Evolutionary conservation across 139 green algal species (phyloP), one percentile per base, ranked within the genome.

Genomic region (Zygnema cylindricum): DNA sequence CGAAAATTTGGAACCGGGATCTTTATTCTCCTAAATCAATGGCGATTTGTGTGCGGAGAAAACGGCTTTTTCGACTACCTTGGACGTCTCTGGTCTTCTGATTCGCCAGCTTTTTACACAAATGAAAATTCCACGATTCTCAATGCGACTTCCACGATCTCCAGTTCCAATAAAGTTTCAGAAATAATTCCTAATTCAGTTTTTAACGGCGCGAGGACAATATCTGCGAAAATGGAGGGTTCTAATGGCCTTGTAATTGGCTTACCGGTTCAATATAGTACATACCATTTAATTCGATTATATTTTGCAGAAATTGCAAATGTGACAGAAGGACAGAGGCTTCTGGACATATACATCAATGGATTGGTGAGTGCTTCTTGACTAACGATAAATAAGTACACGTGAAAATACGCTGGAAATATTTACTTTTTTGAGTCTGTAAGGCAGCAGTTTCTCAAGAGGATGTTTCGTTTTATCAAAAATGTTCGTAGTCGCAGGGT

Each of bases 271-370:
- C 7, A 63, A 63, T 7, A 7, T 25, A 7, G 16, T 7, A 40
- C 71, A 41, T 79, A 69, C 25, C 40, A 84, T 33, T 54, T 36
- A 7, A 54, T 42, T 49, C 16, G 77, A 22, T 42, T 84, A 2
- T 55, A 84, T 33, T 84, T 84, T 84, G 35, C 38, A 7, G 77
- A 84, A 54, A 84, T 69, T 57, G 2, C 49, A 33, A 36, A 41
- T 42, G 41, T 84, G 32, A 84, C 35, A 22, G 77, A 21, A 22
- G 77, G 77, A 3, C 21, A 84, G 77, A 49, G 77, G 41, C n/a
- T 84, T 33, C 49, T 84, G 77, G 33, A 84, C 77, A 63, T 84
- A 2, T 84, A 84, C 25, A 11, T 84, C 25, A 84, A 84, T 79
- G 71, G 71, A 63, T 25, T 7, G 49, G 49, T 63, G 49, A 63